These are phyloP conservation scores for Ogataea trehalophila DNA, from an alignment of 805 yeast genomes.

Conservation along the genomic window DNA sequence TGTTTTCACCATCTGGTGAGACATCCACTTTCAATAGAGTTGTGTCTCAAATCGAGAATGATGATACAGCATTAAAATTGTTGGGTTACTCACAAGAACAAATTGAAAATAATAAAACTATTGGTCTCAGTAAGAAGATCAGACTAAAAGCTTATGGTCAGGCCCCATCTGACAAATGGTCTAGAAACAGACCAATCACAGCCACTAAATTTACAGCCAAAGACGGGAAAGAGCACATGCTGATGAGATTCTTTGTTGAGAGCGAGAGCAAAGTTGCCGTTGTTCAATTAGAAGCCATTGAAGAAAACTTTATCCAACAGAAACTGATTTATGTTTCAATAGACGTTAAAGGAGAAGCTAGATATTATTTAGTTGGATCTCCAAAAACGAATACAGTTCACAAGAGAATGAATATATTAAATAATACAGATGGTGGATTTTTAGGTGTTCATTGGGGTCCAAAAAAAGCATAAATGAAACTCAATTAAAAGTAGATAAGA, in stretches of 20 bases:
- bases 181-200: conserved; percentile 80
- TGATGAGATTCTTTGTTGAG: conserved; percentile 75
- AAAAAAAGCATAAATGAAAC: conserved; percentile 35
- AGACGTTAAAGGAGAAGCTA: conserved; percentile 66
- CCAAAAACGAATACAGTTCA: conserved; percentile 45
- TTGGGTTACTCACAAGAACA: conserved; percentile 39
- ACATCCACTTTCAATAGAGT: conserved; percentile 88
- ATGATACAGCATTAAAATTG: conserved; percentile 51
- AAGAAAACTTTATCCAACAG: conserved; percentile 58
- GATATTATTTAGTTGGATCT: conserved; percentile 60
- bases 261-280: conserved; percentile 60
- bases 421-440: conserved; percentile 46
- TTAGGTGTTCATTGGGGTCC: conserved; percentile 89
- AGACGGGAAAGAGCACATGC: conserved; percentile 74
- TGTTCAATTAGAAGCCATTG: conserved; percentile 77
- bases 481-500: conserved; percentile 17
- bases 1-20: conserved; percentile 86
- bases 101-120: conserved; percentile 29
- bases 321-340: conserved; percentile 68
- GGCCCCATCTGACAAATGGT: conserved; percentile 65
- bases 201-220: conserved; percentile 60
- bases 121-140: conserved; percentile 29
- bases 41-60: conserved; percentile 68
- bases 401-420: conserved; percentile 41
- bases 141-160: conserved; percentile 85